Conservation (phyloP, 2,329 filamentous ascomycete genomes). For the Penicillium olsonii region DNA sequence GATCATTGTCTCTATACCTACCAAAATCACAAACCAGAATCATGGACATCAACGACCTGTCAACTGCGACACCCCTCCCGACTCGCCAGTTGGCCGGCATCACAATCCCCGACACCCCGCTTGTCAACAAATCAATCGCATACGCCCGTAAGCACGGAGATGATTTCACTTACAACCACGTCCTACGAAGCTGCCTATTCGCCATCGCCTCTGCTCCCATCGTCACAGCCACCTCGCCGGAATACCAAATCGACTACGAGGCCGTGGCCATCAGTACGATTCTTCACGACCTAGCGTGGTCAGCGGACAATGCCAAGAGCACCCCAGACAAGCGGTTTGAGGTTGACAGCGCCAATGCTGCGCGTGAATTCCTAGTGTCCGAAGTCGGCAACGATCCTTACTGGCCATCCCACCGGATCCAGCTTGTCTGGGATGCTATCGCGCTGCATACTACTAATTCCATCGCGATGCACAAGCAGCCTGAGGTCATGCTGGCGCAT, state of each 20-base stretch:
- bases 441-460: constrained; percentile 46
- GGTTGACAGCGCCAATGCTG: constrained; percentile 52
- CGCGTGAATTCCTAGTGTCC: constrained; percentile 49
- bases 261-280: not conserved
- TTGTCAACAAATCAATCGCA: not conserved
- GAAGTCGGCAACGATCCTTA: not conserved
- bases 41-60: no score
- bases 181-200: not conserved
- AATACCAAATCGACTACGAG: not conserved
- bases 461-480: constrained; percentile 48
- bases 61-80: not conserved
- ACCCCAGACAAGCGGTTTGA: constrained; percentile 51
- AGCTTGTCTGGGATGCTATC: constrained; percentile 54
- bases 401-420: constrained; percentile 23
- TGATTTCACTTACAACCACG: not conserved
- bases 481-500: constrained; percentile 39
- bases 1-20: not conserved
- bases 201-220: not conserved
- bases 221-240: not conserved
- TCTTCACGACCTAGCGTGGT: constrained; percentile 40
- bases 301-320: constrained; percentile 35
- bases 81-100: not conserved
- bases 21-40: no score
- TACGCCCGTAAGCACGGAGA: not conserved
- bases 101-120: not conserved